phyloP scores from a whole-genome alignment of 768 basidiomycete genomes.

The Chlorophyllum brunneum region DNA sequence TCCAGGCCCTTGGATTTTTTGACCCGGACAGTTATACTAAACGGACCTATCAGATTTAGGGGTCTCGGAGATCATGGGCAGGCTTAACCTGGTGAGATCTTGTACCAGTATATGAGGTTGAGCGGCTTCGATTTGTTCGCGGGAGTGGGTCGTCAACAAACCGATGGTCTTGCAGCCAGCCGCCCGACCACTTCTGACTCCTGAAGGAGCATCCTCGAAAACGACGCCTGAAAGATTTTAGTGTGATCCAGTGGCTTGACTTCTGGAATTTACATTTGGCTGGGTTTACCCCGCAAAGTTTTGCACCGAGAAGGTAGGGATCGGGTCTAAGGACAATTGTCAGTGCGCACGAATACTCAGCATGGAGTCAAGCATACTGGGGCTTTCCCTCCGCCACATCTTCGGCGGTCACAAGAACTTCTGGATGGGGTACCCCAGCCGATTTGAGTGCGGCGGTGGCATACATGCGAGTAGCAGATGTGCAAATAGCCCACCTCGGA shows the following conservation, averaged over 20 bases:
- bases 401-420: slow-evolving; percentile 78
- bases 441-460: slow-evolving; percentile 66
- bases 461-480: slow-evolving; percentile 76
- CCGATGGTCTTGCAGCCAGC: slow-evolving; percentile 86
- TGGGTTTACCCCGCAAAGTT: slow-evolving; percentile 60
- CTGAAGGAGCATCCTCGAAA: slow-evolving; percentile 89
- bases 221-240: slow-evolving; percentile 56
- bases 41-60: neutral
- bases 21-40: slow-evolving; percentile 11
- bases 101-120: slow-evolving; percentile 66
- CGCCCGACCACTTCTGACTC: slow-evolving; percentile 71
- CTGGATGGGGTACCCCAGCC: slow-evolving; percentile 65
- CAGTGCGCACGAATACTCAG: neutral
- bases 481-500: slow-evolving; percentile 84
- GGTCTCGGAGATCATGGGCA: neutral
- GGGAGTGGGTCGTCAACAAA: slow-evolving; percentile 75
- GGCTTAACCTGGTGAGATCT: slow-evolving; percentile 61
- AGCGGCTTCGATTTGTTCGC: slow-evolving; percentile 61
- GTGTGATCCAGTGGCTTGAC: neutral
- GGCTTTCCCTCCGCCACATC: slow-evolving; percentile 85
- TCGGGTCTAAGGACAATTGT: slow-evolving; percentile 49
- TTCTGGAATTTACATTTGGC: slow-evolving; percentile 46
- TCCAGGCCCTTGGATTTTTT: slow-evolving; percentile 13
- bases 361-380: slow-evolving; percentile 17
- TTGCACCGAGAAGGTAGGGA: slow-evolving; percentile 86